Evolutionary conservation across 164 flowering plant genomes (phyloP).

Genomic region (Annona cherimola): DNA sequence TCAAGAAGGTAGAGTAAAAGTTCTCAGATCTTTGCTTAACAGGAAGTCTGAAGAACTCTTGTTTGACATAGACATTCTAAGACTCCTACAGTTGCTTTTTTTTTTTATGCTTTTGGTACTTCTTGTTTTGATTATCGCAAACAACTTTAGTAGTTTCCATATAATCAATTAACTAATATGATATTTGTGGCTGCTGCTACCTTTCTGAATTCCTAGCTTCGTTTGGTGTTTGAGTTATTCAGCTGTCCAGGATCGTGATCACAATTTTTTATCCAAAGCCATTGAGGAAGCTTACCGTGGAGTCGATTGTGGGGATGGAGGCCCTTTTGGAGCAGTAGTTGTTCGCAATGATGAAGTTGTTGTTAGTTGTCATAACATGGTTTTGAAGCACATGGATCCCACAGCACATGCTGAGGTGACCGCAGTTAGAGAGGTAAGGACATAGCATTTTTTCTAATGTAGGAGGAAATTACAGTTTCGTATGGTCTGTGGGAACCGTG

Average conservation of each 20-base stretch:
- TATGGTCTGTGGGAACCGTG: too few relatives aligned
- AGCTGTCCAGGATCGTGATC: slow-evolving; percentile 91
- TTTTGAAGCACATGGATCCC: slow-evolving; percentile 69
- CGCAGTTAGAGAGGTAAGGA: slow-evolving; percentile 78
- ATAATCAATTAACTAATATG: not conserved
- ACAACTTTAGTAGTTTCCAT: not conserved
- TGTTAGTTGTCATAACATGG: slow-evolving; percentile 92
- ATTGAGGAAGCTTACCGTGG: slow-evolving; percentile 95
- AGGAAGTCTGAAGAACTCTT: not conserved
- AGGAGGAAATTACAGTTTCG: too few relatives aligned
- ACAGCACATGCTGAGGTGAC: slow-evolving; percentile 98
- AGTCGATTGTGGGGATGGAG: slow-evolving; percentile 89
- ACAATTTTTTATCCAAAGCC: slow-evolving; percentile 66
- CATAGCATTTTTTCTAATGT: not conserved
- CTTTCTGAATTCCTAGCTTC: not conserved
- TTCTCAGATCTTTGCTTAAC: not conserved
- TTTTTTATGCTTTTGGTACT: not conserved
- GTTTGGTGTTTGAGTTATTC: slow-evolving; percentile 9
- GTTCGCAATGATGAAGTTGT: slow-evolving; percentile 78
- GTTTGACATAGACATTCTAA: not conserved
- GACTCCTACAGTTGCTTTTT: not conserved
- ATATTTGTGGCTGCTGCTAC: not conserved
- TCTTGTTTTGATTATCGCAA: not conserved
- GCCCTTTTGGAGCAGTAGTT: slow-evolving; percentile 97
- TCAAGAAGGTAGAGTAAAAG: slow-evolving; percentile 62